Evolutionary conservation across 2,329 filamentous ascomycete species (phyloP).

Genomic region (Pseudocercospora vitis): DNA sequence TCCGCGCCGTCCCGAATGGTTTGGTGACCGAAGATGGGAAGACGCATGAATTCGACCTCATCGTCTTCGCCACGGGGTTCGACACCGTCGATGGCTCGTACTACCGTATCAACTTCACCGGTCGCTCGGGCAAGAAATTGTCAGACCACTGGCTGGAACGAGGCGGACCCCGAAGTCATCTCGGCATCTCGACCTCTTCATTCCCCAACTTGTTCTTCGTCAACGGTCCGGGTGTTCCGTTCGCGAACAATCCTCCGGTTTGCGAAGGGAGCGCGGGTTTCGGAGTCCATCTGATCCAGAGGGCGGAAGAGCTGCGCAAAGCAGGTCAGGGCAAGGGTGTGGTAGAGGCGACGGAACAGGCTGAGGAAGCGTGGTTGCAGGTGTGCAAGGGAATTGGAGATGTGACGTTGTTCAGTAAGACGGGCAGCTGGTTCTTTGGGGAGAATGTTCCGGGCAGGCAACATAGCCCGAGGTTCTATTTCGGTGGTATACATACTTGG

Average conservation of each 20-base stretch:
- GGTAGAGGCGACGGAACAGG: slow-evolving; percentile 8
- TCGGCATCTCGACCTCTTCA: slow-evolving; percentile 41
- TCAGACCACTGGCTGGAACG: slow-evolving; percentile 41
- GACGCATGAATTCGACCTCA: slow-evolving; percentile 45
- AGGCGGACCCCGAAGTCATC: slow-evolving; percentile 37
- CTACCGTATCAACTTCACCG: neutral
- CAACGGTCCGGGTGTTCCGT: slow-evolving; percentile 45
- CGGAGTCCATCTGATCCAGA: neutral
- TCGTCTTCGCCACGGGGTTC: slow-evolving; percentile 49
- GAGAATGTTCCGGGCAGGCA: slow-evolving; percentile 9
- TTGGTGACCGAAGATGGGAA: slow-evolving; percentile 43
- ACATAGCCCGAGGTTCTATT: slow-evolving; percentile 10
- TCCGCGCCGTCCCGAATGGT: slow-evolving; percentile 43
- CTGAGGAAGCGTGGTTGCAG: slow-evolving; percentile 10
- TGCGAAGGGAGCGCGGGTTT: neutral
- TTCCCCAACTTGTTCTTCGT: slow-evolving; percentile 32
- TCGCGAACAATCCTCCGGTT: slow-evolving; percentile 10
- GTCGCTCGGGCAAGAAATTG: slow-evolving; percentile 14
- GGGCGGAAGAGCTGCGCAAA: slow-evolving; percentile 1
- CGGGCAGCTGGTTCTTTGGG: slow-evolving; percentile 11
- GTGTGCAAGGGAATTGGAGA: neutral
- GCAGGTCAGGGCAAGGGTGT: slow-evolving; percentile 2
- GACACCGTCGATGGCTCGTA: slow-evolving; percentile 37
- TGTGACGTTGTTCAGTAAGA: slow-evolving; percentile 10
- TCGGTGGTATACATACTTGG: slow-evolving; percentile 11